phyloP scores from a whole-genome alignment of 2,329 filamentous ascomycete genomes.

The Pezicula rhizophila region DNA sequence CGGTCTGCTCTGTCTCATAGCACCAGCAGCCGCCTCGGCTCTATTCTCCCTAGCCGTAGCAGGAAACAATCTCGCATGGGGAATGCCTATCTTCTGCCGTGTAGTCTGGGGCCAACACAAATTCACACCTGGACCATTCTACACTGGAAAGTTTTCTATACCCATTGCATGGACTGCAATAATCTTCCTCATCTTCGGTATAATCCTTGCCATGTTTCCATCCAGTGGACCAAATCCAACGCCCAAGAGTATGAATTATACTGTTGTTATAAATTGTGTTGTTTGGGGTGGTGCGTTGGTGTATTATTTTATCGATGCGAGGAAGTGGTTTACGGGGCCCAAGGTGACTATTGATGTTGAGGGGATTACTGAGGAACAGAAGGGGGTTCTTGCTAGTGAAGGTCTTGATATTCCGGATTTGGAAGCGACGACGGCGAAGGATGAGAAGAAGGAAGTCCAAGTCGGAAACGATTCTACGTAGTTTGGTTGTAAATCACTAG shows the following conservation, averaged over 20 bases:
- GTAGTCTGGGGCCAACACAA: slow-evolving; percentile 51
- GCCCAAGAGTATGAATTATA: slow-evolving; percentile 53
- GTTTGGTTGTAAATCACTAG: too few relatives aligned
- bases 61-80: slow-evolving; percentile 56
- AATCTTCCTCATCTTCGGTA: slow-evolving; percentile 48
- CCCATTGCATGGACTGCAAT: slow-evolving; percentile 49
- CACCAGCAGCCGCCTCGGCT: slow-evolving; percentile 48
- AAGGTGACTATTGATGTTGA: slow-evolving; percentile 44
- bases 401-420: slow-evolving; percentile 14
- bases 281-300: slow-evolving; percentile 50
- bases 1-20: slow-evolving; percentile 53
- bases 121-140: slow-evolving; percentile 53
- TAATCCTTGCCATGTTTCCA: slow-evolving; percentile 54
- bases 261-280: slow-evolving; percentile 52
- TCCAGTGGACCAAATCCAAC: slow-evolving; percentile 46
- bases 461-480: not conserved
- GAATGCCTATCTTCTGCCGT: slow-evolving; percentile 50
- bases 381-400: slow-evolving; percentile 18
- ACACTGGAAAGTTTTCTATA: slow-evolving; percentile 47
- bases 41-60: slow-evolving; percentile 55
- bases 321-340: slow-evolving; percentile 55
- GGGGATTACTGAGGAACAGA: slow-evolving; percentile 25
- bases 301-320: slow-evolving; percentile 51
- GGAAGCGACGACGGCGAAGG: not conserved
- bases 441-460: not conserved